phyloP scores from a whole-genome alignment of 2,329 filamentous ascomycete species.

The Colletotrichum tabaci region DNA sequence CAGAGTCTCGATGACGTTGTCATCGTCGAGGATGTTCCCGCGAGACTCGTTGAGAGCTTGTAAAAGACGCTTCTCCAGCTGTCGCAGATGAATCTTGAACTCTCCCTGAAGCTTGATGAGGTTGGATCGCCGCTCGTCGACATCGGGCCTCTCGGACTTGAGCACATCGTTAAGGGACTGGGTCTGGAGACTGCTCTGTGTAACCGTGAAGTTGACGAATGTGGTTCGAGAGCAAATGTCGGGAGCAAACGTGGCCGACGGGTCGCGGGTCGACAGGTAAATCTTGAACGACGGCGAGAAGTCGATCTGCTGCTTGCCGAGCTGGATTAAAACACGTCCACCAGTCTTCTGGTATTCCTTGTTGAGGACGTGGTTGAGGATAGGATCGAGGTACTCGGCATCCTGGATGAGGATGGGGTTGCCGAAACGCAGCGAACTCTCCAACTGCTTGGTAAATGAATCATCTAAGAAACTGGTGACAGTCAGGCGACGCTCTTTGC shows the following conservation, averaged over 20 bases:
- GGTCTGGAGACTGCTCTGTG: constrained; percentile 97
- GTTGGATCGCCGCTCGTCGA: constrained; percentile 95
- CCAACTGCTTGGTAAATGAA: constrained; percentile 97
- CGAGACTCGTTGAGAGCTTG: constrained; percentile 97
- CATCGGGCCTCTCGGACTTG: constrained; percentile 96
- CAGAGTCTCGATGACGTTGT: constrained; percentile 97
- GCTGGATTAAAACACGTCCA: constrained; percentile 96
- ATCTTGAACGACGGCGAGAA: constrained; percentile 97
- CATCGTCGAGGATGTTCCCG: constrained; percentile 97
- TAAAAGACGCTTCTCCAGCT: constrained; percentile 93
- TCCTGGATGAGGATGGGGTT: constrained; percentile 99
- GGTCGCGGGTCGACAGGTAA: constrained; percentile 95
- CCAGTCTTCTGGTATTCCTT: constrained; percentile 99
- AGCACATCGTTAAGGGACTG: constrained; percentile 98
- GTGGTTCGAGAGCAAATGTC: constrained; percentile 99
- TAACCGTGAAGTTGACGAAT: constrained; percentile 99
- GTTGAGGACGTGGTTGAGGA: constrained; percentile 98
- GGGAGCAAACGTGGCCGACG: constrained; percentile 93
- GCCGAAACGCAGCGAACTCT: constrained; percentile 96
- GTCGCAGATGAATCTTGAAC: constrained; percentile 97
- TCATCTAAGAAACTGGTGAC: constrained; percentile 99
- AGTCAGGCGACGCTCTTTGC: constrained; percentile 91
- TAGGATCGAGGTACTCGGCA: constrained; percentile 95
- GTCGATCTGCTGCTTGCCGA: constrained; percentile 98
- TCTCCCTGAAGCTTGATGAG: constrained; percentile 99